These are phyloP conservation scores for Lasiodiplodia hormozganensis DNA, from an alignment of 2,329 filamentous ascomycete species.

Conservation along the genomic window DNA sequence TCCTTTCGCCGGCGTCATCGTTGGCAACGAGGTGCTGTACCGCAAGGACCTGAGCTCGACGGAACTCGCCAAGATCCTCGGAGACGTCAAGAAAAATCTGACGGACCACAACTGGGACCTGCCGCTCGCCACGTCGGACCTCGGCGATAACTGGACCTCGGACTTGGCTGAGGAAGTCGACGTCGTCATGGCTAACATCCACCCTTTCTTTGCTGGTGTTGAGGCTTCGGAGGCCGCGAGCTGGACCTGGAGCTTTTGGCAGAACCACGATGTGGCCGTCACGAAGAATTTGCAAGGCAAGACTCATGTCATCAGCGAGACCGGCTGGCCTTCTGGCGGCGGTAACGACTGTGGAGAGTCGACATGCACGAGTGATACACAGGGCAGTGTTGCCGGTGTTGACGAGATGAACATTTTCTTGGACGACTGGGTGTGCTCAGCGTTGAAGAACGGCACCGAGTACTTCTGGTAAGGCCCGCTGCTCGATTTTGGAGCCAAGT, in stretches of 20 bases:
- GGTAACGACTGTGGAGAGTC: slow-evolving; percentile 76
- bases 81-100: slow-evolving; percentile 74
- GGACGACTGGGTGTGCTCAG: slow-evolving; percentile 81
- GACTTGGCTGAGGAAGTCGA: slow-evolving; percentile 75
- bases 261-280: slow-evolving; percentile 68
- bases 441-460: slow-evolving; percentile 80
- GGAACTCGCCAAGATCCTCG: slow-evolving; percentile 69
- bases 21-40: slow-evolving; percentile 70
- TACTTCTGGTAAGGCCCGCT: slow-evolving; percentile 86
- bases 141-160: slow-evolving; percentile 85
- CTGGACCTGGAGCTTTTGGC: slow-evolving; percentile 89
- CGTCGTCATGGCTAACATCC: slow-evolving; percentile 94
- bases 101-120: slow-evolving; percentile 66
- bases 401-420: slow-evolving; percentile 86
- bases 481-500: not conserved
- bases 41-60: slow-evolving; percentile 70
- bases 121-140: slow-evolving; percentile 84
- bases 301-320: slow-evolving; percentile 82
- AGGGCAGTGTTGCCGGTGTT: slow-evolving; percentile 79
- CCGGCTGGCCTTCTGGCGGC: slow-evolving; percentile 86
- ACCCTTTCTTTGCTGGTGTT: slow-evolving; percentile 91
- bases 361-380: slow-evolving; percentile 62
- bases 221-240: slow-evolving; percentile 69
- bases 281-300: slow-evolving; percentile 65
- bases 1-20: slow-evolving; percentile 66